Conservation (phyloP, 1,284 basidiomycete species). For the Microbotryomycetes sp. region DNA sequence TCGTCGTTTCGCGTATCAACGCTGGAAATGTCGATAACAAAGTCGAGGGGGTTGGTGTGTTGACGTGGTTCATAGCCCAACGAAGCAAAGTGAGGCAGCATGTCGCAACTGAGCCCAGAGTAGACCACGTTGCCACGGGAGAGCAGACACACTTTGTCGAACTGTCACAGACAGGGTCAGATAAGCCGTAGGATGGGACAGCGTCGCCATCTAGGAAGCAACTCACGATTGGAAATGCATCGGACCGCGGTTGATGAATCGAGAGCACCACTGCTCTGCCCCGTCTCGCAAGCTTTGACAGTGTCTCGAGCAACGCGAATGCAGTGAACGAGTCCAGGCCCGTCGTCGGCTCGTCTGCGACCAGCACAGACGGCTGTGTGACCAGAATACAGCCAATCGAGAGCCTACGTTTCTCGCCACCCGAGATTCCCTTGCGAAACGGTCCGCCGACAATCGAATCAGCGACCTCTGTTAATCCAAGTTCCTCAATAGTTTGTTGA, state of each 20-base stretch:
- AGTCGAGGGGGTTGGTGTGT: slow-evolving; percentile 43
- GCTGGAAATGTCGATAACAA: slow-evolving; percentile 47
- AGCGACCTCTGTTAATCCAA: slow-evolving; percentile 51
- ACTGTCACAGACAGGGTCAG: no score
- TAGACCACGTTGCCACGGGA: slow-evolving; percentile 49
- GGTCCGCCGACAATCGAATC: slow-evolving; percentile 50
- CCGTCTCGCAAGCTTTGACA: slow-evolving; percentile 47
- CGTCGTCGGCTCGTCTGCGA: slow-evolving; percentile 72
- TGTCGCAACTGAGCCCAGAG: slow-evolving; percentile 43
- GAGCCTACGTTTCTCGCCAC: slow-evolving; percentile 71
- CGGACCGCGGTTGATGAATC: slow-evolving; percentile 52
- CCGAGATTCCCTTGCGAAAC: slow-evolving; percentile 61
- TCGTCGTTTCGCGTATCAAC: slow-evolving; percentile 48
- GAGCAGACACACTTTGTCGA: slow-evolving; percentile 47
- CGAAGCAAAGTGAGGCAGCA: slow-evolving; percentile 46
- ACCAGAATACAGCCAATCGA: slow-evolving; percentile 66
- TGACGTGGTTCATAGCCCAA: slow-evolving; percentile 35
- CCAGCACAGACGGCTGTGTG: slow-evolving; percentile 67
- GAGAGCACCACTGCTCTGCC: slow-evolving; percentile 50
- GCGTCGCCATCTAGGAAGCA: not conserved
- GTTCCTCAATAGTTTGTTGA: slow-evolving; percentile 50
- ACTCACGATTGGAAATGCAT: slow-evolving; percentile 48
- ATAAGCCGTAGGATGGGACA: not conserved
- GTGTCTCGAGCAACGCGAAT: slow-evolving; percentile 49
- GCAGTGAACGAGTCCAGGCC: slow-evolving; percentile 51